Evolutionary conservation across 2,329 filamentous ascomycete genomes (phyloP).

Genomic region (Westerdykella aurantiaca): DNA sequence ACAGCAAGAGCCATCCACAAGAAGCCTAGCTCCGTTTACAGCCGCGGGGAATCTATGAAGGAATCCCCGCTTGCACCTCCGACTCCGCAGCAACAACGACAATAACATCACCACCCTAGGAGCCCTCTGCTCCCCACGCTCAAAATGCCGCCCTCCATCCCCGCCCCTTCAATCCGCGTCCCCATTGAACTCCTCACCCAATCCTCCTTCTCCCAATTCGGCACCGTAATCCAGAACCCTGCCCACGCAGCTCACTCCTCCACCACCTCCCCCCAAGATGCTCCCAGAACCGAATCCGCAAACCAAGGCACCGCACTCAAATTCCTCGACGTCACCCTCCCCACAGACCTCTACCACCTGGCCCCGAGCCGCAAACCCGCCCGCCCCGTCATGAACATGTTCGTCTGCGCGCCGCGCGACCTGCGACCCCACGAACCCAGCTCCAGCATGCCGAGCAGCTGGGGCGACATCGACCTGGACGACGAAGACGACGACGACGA

Average conservation of each 20-base stretch:
- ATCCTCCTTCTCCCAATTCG: slow-evolving; percentile 68
- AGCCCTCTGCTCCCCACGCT: slow-evolving; percentile 1
- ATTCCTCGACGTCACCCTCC: slow-evolving; percentile 71
- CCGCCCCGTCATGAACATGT: slow-evolving; percentile 74
- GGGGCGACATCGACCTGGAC: slow-evolving; percentile 31
- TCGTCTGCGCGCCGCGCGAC: slow-evolving; percentile 68
- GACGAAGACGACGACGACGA: slow-evolving; percentile 28
- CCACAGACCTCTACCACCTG: slow-evolving; percentile 64
- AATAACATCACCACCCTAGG: background rate
- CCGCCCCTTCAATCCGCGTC: slow-evolving; percentile 43
- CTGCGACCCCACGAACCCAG: slow-evolving; percentile 41
- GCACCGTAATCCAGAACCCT: slow-evolving; percentile 75
- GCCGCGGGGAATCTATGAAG: background rate
- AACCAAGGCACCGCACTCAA: slow-evolving; percentile 91
- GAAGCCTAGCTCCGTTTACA: too few relatives aligned
- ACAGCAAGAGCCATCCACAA: background rate
- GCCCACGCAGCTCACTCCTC: slow-evolving; percentile 39
- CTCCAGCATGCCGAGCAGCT: slow-evolving; percentile 31
- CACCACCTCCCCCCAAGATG: background rate
- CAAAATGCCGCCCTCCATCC: slow-evolving; percentile 36
- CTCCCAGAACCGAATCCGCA: slow-evolving; percentile 48
- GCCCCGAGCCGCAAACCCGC: slow-evolving; percentile 55
- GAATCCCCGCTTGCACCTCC: background rate
- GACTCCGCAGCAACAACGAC: background rate
- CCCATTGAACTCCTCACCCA: slow-evolving; percentile 62